Base-by-base conservation (phyloP, 2,329 filamentous ascomycete species). In the Microcyclospora pomicola region DNA sequence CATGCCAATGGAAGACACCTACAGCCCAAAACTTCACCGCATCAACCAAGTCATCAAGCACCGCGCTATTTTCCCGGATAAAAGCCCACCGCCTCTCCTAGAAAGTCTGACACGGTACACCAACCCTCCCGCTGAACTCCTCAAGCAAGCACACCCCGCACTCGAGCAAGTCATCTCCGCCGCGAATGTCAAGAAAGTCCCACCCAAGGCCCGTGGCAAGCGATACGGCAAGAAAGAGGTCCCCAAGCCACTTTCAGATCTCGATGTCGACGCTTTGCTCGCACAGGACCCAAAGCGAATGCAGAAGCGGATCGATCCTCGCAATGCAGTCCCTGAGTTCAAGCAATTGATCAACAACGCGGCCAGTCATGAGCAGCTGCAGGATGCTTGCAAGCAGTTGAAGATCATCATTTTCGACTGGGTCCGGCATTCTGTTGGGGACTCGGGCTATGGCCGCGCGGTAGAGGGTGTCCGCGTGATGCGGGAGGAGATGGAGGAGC, bases 251-350 rank as follows among this genome's bases (percentile, higher is more conserved):
- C 73, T 94, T 7, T 96, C 88, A 0, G 87, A 87, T 14, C 77
- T 98, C 31, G 82, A 96, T 50, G 72, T 96, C 30, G 81, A 87
- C 42, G 77, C 76, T 4, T 73, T 96, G 2, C 75, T 96, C n/a
- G 71, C 72, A 33, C 63, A 68, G 41, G 66, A 72, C 33, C 51
- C 50, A 27, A 45, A 42, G 27, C 46, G 52, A 39, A 73, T 69
- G 34, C 63, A 62, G 19, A 60, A 67, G 54, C 68, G 64, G 33
- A 77, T 82, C 40, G 71, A 74, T 7, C 57, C 72, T 0, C 71
- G 80, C 9, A 96, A 96, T 46, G 76, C 87, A 1, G 76, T 96
- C 5, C 86, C 91, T 0, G 83, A 88, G 42, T 95, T 94, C 72
- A 92, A 87, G 55, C 84, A 85, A 56, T 71, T 79, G 2, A 67